Conservation (phyloP, 805 yeast species). For the Barnettozyma wickerhamii region DNA sequence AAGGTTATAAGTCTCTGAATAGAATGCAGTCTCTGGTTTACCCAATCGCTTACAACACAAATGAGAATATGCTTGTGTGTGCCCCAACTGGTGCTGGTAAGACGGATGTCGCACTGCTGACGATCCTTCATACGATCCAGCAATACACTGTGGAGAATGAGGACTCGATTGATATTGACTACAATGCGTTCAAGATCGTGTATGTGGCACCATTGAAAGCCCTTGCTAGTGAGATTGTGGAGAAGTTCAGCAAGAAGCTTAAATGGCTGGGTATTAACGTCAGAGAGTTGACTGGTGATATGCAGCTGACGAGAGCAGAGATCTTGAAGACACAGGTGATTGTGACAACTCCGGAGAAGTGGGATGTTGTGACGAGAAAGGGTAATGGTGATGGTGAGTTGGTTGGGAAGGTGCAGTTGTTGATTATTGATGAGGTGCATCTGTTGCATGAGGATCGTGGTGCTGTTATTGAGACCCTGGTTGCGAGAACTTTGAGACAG, state of each 20-base stretch:
- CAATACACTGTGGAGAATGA: constrained; percentile 58
- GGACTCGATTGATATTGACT: constrained; percentile 59
- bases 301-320: constrained; percentile 83
- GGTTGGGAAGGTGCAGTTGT: constrained; percentile 74
- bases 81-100: constrained; percentile 99
- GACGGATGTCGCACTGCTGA: constrained; percentile 84
- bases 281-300: constrained; percentile 89
- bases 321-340: constrained; percentile 79
- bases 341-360: constrained; percentile 93
- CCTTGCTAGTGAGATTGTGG: constrained; percentile 93
- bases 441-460: constrained; percentile 96
- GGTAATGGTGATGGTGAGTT: constrained; percentile 84
- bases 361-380: constrained; percentile 97
- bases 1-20: constrained; percentile 71
- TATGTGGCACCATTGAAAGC: constrained; percentile 95
- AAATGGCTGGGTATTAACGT: constrained; percentile 85
- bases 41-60: constrained; percentile 89
- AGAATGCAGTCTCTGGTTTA: constrained; percentile 87
- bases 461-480: constrained; percentile 92
- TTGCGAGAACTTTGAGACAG: constrained; percentile 90
- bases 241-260: constrained; percentile 72
- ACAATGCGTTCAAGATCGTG: constrained; percentile 83
- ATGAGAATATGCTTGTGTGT: constrained; percentile 93
- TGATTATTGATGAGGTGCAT: constrained; percentile 96
- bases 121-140: constrained; percentile 74